A percentile compares a stretch with the other conserved stretches of the same genome.
Conservation (phyloP, 2,329 filamentous ascomycete genomes). For the Colletotrichum trifolii region DNA sequence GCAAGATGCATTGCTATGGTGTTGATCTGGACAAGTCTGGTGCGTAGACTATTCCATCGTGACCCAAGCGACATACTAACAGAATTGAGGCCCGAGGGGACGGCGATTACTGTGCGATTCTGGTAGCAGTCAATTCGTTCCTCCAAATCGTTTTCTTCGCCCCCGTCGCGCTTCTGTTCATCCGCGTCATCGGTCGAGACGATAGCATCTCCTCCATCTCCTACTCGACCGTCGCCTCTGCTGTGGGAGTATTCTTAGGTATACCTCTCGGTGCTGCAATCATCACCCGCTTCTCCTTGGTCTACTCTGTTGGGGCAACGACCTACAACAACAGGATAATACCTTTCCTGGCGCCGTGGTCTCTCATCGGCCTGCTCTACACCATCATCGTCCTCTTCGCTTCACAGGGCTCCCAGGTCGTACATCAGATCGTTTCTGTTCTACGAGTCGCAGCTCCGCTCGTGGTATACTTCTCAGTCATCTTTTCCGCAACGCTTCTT, state of each 20-base stretch:
- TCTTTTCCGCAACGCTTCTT: conserved; percentile 78
- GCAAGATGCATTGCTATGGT: conserved; percentile 91
- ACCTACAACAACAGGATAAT: conserved; percentile 79
- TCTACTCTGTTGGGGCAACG: conserved; percentile 61
- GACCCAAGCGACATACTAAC: conserved; percentile 3
- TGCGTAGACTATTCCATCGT: neutral
- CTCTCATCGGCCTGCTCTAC: conserved; percentile 84
- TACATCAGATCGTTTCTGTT: conserved; percentile 86
- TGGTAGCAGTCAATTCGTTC: conserved; percentile 80
- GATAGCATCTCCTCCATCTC: conserved; percentile 52
- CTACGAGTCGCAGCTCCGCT: conserved; percentile 84
- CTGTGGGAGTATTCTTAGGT: conserved; percentile 85
- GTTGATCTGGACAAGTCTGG: conserved; percentile 77
- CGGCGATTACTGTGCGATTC: conserved; percentile 83
- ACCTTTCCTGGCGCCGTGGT: conserved; percentile 76
- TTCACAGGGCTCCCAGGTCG: conserved; percentile 79
- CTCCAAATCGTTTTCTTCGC: conserved; percentile 81
- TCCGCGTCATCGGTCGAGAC: conserved; percentile 72
- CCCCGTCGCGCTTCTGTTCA: conserved; percentile 75
- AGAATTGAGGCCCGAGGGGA: conserved; percentile 72
- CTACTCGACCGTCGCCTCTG: conserved; percentile 79
- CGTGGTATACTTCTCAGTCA: conserved; percentile 80
- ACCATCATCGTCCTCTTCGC: conserved; percentile 90
- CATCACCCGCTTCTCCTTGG: conserved; percentile 75
- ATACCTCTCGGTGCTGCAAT: conserved; percentile 85